Evolutionary conservation across 2,329 filamentous ascomycete genomes (phyloP).

Genomic region (Ramularia collo-cygni): DNA sequence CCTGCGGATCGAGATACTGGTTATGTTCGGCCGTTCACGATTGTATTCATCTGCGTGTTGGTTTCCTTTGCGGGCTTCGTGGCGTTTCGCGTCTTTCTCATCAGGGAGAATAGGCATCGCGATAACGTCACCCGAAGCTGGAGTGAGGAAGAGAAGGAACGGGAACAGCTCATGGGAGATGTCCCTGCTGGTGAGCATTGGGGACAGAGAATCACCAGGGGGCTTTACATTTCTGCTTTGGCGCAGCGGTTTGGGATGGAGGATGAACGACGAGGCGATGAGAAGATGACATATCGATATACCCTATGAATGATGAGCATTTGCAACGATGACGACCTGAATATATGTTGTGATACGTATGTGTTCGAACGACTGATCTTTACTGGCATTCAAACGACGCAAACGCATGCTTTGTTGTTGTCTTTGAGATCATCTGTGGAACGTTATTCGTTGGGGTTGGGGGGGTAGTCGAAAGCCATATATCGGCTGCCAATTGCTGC

Average conservation of each 20-base stretch:
- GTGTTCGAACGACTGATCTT: too few relatives aligned
- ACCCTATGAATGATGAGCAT: too few relatives aligned
- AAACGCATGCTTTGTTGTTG: too few relatives aligned
- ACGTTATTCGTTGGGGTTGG: too few relatives aligned
- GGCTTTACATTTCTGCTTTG: conserved; percentile 16
- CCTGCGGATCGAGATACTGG: conserved; percentile 35
- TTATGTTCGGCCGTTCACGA: conserved; percentile 39
- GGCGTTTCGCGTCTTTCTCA: conserved; percentile 32
- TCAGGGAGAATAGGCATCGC: conserved; percentile 34
- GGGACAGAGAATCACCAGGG: conserved; percentile 9
- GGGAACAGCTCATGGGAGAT: conserved; percentile 31
- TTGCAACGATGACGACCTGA: too few relatives aligned
- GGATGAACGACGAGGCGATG: conserved; percentile 36
- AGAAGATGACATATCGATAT: conserved; percentile 42
- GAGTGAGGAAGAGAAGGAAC: conserved; percentile 34
- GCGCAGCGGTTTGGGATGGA: conserved; percentile 30
- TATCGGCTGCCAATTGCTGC: too few relatives aligned
- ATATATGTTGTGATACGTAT: too few relatives aligned
- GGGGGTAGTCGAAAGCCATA: too few relatives aligned
- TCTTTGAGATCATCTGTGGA: too few relatives aligned
- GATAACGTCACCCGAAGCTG: conserved; percentile 23
- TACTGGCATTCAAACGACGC: too few relatives aligned
- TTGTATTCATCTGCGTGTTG: conserved; percentile 35
- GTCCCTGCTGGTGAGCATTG: conserved; percentile 21
- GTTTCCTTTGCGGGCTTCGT: conserved; percentile 37